Percentiles rank a stretch among this genome's conserved stretches.
phyloP scores from a whole-genome alignment of 345 rosid genomes.

The Combretum micranthum region DNA sequence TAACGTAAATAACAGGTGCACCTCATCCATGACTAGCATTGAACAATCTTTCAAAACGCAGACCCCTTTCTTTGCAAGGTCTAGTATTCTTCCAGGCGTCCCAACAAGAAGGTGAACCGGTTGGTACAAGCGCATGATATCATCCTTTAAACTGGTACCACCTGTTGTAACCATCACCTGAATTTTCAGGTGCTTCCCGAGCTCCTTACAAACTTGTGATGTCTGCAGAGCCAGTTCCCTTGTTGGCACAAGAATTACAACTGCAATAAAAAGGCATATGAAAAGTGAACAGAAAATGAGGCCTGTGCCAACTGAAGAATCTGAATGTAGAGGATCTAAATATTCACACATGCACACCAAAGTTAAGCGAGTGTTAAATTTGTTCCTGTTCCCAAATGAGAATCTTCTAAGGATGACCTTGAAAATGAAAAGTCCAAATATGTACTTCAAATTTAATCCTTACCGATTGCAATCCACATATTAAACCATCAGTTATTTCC shows the following conservation, averaged over 20 bases:
- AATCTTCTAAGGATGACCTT: too few species aligned
- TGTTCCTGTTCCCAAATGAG: too few species aligned
- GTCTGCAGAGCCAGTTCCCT: conserved; percentile 99
- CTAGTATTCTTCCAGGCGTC: conserved; percentile 96
- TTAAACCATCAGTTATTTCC: too few species aligned
- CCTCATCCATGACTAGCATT: conserved; percentile 99
- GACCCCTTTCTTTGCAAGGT: conserved; percentile 91
- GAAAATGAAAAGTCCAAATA: too few species aligned
- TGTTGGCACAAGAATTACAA: conserved; percentile 92
- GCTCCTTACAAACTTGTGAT: conserved; percentile 98
- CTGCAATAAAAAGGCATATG: conserved; percentile 31
- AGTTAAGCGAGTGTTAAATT: too few species aligned
- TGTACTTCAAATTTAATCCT: too few species aligned
- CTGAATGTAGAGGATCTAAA: too few species aligned
- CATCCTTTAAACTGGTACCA: conserved; percentile 98
- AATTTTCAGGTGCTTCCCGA: conserved; percentile 84
- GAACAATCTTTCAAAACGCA: conserved; percentile 92
- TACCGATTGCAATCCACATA: too few species aligned
- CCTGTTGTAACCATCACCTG: conserved; percentile 99
- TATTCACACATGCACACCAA: too few species aligned
- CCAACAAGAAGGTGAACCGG: conserved; percentile 98
- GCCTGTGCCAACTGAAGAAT: too few species aligned
- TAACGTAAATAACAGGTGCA: conserved; percentile 1
- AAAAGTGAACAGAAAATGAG: too few species aligned
- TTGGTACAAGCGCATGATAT: conserved; percentile 96